Evolutionary conservation across 352 stramenopile species (phyloP), one percentile per base, ranked within the genome.

Genomic region (Synura sp.): DNA sequence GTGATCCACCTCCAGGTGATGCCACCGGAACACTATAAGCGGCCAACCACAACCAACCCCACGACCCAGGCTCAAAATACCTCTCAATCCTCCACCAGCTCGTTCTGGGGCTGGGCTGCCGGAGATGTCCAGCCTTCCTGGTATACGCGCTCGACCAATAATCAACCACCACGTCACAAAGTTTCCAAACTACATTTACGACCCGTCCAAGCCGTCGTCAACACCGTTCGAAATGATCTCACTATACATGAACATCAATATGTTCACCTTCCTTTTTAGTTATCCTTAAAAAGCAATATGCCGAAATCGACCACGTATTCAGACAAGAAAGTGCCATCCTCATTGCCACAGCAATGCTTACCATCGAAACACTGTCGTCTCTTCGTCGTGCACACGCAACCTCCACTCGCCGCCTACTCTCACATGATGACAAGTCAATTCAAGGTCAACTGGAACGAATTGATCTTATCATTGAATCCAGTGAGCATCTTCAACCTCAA

Each of bases 111-210:
- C 49, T 63, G 49, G 49, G 49, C 49, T 63, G 49, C 49, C 49
- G 49, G 27, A 29, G 49, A 63, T 63, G 49, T 22, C 49, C 49
- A 63, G 29, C 49, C 49, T 22, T 63, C 14, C 49, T 63, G 49
- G 49, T 63, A 63, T 63, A 63, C 49, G 29, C 49, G 49, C 29
- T 63, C 49, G 49, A 63, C 49, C 49, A 63, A 63, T 63, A 63
- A 63, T 22, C 49, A 63, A 22, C 49, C 49, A 29, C 49, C 49
- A 22, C 49, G 49, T 12, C 49, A 63, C 49, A 63, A 63, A 12
- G 49, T 63, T 63, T 63, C 49, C 49, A 22, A 63, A 63, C 49
- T 63, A 63, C 49, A 22, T 63, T 63, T 63, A 63, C 49, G 49
- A 12, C 49, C 49, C 49, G 49, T 63, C 49, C 49, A 63, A 63